phyloP scores from a whole-genome alignment of 1,284 basidiomycete genomes.

The Cryptococcus neoformans region DNA sequence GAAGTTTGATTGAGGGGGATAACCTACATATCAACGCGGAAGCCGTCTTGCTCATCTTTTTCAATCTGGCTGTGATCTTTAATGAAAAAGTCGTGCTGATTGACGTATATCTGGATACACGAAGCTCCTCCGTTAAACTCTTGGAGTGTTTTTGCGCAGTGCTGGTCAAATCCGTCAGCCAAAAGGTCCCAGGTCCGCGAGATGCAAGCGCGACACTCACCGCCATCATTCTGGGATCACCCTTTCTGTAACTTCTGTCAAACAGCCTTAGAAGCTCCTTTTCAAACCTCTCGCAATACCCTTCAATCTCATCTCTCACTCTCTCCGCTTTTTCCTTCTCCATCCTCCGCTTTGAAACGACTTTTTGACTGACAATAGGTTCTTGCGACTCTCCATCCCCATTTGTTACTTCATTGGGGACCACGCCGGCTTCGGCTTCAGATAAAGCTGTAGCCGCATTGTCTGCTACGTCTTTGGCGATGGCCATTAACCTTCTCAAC shows the following conservation, averaged over 20 bases:
- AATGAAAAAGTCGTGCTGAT: slow-evolving; percentile 99
- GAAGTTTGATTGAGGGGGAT: slow-evolving; percentile 2
- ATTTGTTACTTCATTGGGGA: slow-evolving; percentile 17
- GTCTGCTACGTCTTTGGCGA: slow-evolving; percentile 71
- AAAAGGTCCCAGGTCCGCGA: background rate
- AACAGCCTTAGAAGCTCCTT: slow-evolving; percentile 97
- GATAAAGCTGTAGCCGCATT: slow-evolving; percentile 52
- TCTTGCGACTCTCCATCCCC: slow-evolving; percentile 12
- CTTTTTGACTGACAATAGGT: slow-evolving; percentile 8
- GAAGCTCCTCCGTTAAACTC: slow-evolving; percentile 98
- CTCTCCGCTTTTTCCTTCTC: slow-evolving; percentile 48
- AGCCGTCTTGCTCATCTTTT: too few relatives aligned
- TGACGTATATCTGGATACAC: slow-evolving; percentile 98
- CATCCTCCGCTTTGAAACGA: slow-evolving; percentile 20
- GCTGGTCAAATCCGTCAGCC: slow-evolving; percentile 54
- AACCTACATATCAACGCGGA: background rate
- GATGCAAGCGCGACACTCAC: slow-evolving; percentile 53
- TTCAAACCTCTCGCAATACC: slow-evolving; percentile 97
- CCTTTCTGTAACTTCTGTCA: slow-evolving; percentile 89
- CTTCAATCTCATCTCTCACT: slow-evolving; percentile 68
- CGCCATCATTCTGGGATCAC: slow-evolving; percentile 99
- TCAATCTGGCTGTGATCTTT: slow-evolving; percentile 57
- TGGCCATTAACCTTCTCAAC: slow-evolving; percentile 77
- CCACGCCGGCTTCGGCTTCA: slow-evolving; percentile 56
- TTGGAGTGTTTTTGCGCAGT: slow-evolving; percentile 92